Conservation (phyloP, 1,139 yeast species). For the Kluyveromyces sp. region DNA sequence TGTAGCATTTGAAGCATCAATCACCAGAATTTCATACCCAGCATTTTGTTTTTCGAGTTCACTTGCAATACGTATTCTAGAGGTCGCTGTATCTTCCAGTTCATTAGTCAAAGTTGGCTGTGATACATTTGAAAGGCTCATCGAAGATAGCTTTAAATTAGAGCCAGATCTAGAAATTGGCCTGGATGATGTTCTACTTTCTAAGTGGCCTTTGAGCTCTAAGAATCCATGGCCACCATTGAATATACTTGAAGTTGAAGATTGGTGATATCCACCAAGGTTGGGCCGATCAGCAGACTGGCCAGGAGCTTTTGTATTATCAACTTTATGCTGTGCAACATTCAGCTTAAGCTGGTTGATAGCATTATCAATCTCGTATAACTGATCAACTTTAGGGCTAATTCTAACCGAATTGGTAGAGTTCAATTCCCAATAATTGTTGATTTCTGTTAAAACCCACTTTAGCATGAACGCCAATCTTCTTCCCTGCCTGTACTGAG, state of each 20-base stretch:
- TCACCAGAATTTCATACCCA: slow-evolving; percentile 19
- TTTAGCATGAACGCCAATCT: slow-evolving; percentile 57
- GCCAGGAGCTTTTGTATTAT: slow-evolving; percentile 7
- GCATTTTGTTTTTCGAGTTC: slow-evolving; percentile 24
- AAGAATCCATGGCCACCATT: slow-evolving; percentile 72
- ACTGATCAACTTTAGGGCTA: slow-evolving; percentile 30
- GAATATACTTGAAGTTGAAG: slow-evolving; percentile 18
- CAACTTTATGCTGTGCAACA: slow-evolving; percentile 14
- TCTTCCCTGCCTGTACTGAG: slow-evolving; percentile 68
- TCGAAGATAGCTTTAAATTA: slow-evolving; percentile 15
- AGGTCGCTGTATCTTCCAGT: slow-evolving; percentile 12
- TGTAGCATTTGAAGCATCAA: slow-evolving; percentile 7
- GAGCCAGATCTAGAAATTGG: slow-evolving; percentile 16
- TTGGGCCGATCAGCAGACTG: slow-evolving; percentile 6
- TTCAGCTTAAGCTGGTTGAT: slow-evolving; percentile 9
- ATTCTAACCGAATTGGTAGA: slow-evolving; percentile 28
- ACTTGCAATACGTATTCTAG: slow-evolving; percentile 20
- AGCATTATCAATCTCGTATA: slow-evolving; percentile 28
- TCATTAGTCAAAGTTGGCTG: slow-evolving; percentile 4
- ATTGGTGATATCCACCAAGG: slow-evolving; percentile 13
- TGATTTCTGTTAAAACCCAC: slow-evolving; percentile 51
- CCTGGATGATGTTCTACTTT: slow-evolving; percentile 22
- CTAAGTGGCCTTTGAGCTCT: slow-evolving; percentile 50
- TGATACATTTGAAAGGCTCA: slow-evolving; percentile 8
- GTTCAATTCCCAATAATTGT: slow-evolving; percentile 36